These are phyloP conservation scores for Poa annua DNA, from an alignment of 176 grass and related monocot species.

Conservation along the genomic window DNA sequence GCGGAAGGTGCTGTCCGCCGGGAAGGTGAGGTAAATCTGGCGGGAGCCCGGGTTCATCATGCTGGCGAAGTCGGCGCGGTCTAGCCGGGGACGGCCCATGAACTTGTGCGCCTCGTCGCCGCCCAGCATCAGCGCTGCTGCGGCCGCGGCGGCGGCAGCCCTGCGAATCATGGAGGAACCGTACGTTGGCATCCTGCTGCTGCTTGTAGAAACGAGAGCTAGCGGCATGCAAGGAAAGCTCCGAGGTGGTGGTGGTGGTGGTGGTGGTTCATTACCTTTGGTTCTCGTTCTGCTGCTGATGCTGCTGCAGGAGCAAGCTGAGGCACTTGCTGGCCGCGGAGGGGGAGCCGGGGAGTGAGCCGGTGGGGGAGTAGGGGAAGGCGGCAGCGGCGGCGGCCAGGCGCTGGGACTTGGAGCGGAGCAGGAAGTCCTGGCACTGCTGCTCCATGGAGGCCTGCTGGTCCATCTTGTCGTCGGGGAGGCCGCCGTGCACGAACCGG, in stretches of 20 bases:
- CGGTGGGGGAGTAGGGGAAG: conserved; percentile 83
- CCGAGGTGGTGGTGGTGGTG: neutral
- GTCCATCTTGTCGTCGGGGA: conserved; percentile 70
- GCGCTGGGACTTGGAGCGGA: conserved; percentile 84
- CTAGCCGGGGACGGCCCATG: conserved; percentile 61
- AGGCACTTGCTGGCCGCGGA: conserved; percentile 77
- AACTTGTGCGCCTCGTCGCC: conserved; percentile 89
- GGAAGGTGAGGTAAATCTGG: conserved; percentile 99
- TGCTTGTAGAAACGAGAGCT: neutral
- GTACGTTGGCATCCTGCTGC: neutral
- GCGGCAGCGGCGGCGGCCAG: conserved; percentile 56
- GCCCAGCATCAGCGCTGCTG: conserved; percentile 76
- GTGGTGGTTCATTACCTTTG: conserved; percentile 64
- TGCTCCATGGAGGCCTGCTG: conserved; percentile 48
- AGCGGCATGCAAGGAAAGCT: neutral
- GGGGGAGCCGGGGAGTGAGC: conserved; percentile 67
- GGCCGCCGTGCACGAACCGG: conserved; percentile 74
- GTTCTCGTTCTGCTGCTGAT: conserved; percentile 92
- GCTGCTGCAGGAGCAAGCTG: conserved; percentile 80
- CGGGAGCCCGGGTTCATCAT: conserved; percentile 83
- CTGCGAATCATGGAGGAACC: conserved; percentile 40
- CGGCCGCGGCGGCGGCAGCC: conserved; percentile 63
- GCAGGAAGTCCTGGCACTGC: conserved; percentile 80
- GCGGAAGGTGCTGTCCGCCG: conserved; percentile 96
- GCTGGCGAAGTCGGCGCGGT: conserved; percentile 65